Base-by-base conservation (phyloP, 768 basidiomycete genomes). In the Artomyces pyxidatus region DNA sequence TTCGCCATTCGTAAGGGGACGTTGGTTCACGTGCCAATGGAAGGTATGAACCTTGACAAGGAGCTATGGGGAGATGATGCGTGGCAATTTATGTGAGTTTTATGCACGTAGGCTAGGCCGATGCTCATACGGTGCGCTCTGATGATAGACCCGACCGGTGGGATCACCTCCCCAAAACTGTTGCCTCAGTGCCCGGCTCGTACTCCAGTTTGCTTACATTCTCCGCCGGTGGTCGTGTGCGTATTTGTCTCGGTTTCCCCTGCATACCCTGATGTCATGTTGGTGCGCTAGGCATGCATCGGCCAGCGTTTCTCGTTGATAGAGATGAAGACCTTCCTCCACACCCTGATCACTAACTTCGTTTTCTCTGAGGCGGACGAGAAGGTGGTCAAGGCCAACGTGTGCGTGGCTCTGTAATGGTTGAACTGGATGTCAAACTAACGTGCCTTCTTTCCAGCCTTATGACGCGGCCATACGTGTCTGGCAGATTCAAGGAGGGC, bases 11-110 rank as follows among this genome's bases (percentile, higher is more conserved):
- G 70, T 2, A 85, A 85, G 57, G 89, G 86, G 6, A 81, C 76
- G 39, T 77, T 84, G 37, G 77, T 92, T 6, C 88, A 91, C 62
- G 73, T 90, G 5, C 81, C 89, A 0, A 65, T 90, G 9, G 88
- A 90, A 56, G 87, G 78, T 2, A 80, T 90, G 67, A 89, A 88
- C 60, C 65, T 88, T 23, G 85, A 89, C 61, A 81, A 80, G 48
- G 75, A 65, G 16, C 72, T 90, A 23, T 92, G 89, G 87, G 90
- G 90, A 5, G 70, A 77, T 21, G 80, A 87, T 60, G 87, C 83
- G 27, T 88, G 85, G 86, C 73, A 79, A 23, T 93, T 90, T 64
- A 74, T 80, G 89, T 90, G n/a, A n/a, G n/a, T n/a, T n/a, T n/a
- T n/a, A 60, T n/a, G n/a, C n/a, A 56, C 55, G 58, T 7, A 25